Conservation (phyloP, 495 filamentous ascomycete genomes). For the Aspergillus diversus region DNA sequence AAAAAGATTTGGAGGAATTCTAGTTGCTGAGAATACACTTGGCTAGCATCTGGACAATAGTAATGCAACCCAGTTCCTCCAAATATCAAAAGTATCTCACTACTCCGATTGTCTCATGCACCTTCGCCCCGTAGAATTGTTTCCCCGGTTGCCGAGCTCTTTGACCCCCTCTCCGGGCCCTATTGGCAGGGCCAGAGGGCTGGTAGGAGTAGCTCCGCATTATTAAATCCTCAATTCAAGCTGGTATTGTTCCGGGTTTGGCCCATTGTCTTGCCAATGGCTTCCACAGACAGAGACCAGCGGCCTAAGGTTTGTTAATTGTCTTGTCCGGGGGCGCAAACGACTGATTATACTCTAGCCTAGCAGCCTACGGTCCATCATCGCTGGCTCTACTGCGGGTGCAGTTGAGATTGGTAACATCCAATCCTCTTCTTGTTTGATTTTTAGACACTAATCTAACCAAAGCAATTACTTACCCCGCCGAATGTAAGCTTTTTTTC, state of each 20-base stretch:
- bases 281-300: conserved; percentile 43
- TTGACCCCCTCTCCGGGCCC: neutral
- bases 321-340: neutral
- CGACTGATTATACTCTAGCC: conserved; percentile 54
- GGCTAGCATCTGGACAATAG: conserved; percentile 37
- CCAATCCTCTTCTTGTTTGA: neutral
- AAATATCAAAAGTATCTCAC: neutral
- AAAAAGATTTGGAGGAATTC: conserved; percentile 36
- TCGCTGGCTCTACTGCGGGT: conserved; percentile 88
- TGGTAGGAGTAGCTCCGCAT: too few relatives aligned
- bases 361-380: conserved; percentile 79
- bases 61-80: conserved; percentile 31
- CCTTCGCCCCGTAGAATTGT: neutral
- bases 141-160: neutral
- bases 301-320: conserved; percentile 46
- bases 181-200: too few relatives aligned
- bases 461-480: conserved; percentile 94
- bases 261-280: conserved; percentile 36
- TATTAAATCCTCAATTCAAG: too few relatives aligned
- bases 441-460: conserved; percentile 6
- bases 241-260: neutral
- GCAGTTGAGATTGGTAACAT: conserved; percentile 87
- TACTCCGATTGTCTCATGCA: neutral
- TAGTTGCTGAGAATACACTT: conserved; percentile 26
- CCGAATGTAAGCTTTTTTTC: conserved; percentile 70